Percentiles rank a stretch among this genome's conserved stretches.
Evolutionary conservation across 2,329 filamentous ascomycete genomes (phyloP).

Genomic region (Alternaria infectoria): DNA sequence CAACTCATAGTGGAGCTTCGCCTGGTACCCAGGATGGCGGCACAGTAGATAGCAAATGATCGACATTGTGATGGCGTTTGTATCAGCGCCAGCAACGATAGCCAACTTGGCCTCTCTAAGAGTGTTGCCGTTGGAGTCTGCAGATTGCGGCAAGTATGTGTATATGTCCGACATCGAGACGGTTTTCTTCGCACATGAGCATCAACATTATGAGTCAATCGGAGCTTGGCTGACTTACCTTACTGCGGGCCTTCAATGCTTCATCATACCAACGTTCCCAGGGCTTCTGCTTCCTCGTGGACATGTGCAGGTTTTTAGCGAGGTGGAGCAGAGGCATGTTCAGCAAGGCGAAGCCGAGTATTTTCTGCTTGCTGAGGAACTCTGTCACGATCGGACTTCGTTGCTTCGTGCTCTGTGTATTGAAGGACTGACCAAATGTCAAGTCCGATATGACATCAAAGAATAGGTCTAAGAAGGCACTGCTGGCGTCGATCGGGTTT

Average conservation of each 20-base stretch:
- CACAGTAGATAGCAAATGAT: slow-evolving; percentile 60
- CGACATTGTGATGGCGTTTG: slow-evolving; percentile 58
- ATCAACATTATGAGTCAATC: too few relatives aligned
- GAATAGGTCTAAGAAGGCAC: not conserved
- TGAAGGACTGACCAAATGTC: not conserved
- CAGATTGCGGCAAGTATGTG: slow-evolving; percentile 16
- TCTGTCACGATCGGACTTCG: not conserved
- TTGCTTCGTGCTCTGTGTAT: not conserved
- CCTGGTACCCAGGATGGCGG: slow-evolving; percentile 43
- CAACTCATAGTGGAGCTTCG: slow-evolving; percentile 17
- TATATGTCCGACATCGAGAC: slow-evolving; percentile 13
- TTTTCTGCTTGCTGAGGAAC: not conserved
- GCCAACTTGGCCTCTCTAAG: slow-evolving; percentile 18
- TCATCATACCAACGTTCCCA: slow-evolving; percentile 15
- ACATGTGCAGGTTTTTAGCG: not conserved
- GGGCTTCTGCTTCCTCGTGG: not conserved
- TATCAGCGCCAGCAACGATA: slow-evolving; percentile 54
- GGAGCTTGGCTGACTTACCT: slow-evolving; percentile 1
- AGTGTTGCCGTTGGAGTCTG: slow-evolving; percentile 2
- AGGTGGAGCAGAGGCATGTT: not conserved
- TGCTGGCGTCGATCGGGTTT: not conserved
- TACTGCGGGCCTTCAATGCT: slow-evolving; percentile 10
- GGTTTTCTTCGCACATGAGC: slow-evolving; percentile 13
- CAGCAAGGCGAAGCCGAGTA: not conserved
- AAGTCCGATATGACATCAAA: not conserved